These are phyloP conservation scores for Coix lacrymajobi DNA, from an alignment of 176 grass and related monocot species.

Conservation along the genomic window DNA sequence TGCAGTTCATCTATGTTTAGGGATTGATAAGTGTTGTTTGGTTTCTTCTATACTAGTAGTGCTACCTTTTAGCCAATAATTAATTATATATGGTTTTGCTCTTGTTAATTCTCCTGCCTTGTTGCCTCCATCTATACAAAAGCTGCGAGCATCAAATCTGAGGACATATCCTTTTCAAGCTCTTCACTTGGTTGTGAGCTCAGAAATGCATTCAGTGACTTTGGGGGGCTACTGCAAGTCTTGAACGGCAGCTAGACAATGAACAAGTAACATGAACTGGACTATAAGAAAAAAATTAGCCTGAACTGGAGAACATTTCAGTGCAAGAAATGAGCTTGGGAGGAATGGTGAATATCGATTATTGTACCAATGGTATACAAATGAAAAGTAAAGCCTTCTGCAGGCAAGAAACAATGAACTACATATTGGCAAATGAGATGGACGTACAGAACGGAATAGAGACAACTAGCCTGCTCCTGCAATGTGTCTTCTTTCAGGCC, in stretches of 20 bases:
- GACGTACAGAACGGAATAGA: background rate
- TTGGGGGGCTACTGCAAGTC: background rate
- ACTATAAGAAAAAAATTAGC: background rate
- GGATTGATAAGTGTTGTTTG: slow-evolving; percentile 48
- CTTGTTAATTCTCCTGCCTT: slow-evolving; percentile 11
- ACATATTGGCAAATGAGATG: background rate
- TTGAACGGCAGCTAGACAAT: background rate
- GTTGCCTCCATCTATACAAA: slow-evolving; percentile 11
- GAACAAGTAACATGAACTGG: background rate
- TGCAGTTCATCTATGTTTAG: slow-evolving; percentile 79
- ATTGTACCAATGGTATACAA: background rate
- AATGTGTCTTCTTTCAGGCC: background rate
- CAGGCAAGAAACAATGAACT: background rate
- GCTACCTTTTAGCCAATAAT: slow-evolving; percentile 28
- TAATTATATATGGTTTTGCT: background rate
- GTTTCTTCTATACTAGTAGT: slow-evolving; percentile 45
- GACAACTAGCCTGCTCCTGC: background rate
- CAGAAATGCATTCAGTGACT: background rate
- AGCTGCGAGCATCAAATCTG: slow-evolving; percentile 17
- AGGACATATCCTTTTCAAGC: background rate
- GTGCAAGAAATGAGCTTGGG: background rate
- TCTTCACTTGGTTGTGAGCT: background rate
- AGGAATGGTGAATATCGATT: background rate
- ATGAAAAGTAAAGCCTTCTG: background rate
- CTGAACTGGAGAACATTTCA: background rate